These are phyloP conservation scores for Phylloporus rhodoxanthus DNA, from an alignment of 768 basidiomycete genomes.

Conservation along the genomic window DNA sequence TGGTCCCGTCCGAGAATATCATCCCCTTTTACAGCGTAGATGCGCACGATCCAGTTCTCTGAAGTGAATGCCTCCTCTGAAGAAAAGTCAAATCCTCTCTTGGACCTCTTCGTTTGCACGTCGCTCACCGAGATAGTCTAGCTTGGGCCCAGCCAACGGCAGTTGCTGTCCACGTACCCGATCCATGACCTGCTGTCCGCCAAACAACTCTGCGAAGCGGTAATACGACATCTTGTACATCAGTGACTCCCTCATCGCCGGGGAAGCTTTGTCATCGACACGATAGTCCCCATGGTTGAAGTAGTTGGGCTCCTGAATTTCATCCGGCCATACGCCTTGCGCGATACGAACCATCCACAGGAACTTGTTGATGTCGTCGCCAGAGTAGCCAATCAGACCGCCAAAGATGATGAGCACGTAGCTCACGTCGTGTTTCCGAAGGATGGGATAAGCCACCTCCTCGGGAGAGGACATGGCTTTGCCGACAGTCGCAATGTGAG, in stretches of 20 bases:
- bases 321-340: constrained; percentile 97
- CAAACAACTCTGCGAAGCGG: constrained; percentile 87
- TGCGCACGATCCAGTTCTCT: constrained; percentile 99
- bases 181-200: constrained; percentile 66
- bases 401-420: constrained; percentile 98
- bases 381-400: constrained; percentile 92
- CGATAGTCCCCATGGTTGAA: constrained; percentile 95
- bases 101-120: neutral
- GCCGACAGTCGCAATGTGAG: constrained; percentile 97
- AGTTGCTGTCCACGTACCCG: constrained; percentile 86
- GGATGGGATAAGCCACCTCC: constrained; percentile 94
- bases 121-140: constrained; percentile 80
- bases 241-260: constrained; percentile 88
- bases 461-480: constrained; percentile 96
- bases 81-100: constrained; percentile 1
- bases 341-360: constrained; percentile 96
- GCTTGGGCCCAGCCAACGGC: constrained; percentile 67
- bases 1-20: constrained; percentile 87
- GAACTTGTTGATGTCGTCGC: constrained; percentile 99
- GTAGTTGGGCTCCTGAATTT: constrained; percentile 92
- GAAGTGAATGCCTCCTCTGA: constrained; percentile 96
- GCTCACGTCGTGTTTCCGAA: constrained; percentile 95
- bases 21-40: constrained; percentile 93
- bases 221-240: constrained; percentile 99
- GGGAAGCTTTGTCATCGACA: constrained; percentile 78